Evolutionary conservation across 306 rosid species (phyloP).

Genomic region (Sicyos edulis): DNA sequence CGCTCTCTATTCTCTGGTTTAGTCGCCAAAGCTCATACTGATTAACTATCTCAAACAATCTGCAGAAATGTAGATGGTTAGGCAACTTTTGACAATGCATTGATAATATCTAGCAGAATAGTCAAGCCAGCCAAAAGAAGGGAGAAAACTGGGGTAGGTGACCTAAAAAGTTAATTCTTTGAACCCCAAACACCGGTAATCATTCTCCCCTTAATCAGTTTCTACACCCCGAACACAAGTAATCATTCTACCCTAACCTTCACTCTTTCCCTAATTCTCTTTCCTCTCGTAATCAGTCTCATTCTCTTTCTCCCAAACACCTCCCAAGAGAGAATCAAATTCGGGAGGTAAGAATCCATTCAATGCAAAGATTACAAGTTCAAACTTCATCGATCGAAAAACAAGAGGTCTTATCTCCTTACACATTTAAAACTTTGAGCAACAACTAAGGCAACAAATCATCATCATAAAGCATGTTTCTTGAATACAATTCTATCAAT

Average conservation of each 20-base stretch:
- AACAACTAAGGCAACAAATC: neutral
- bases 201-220: too few species aligned
- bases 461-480: neutral
- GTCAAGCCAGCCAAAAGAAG: neutral
- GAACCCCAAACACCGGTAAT: too few species aligned
- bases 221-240: too few species aligned
- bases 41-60: neutral
- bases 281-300: too few species aligned
- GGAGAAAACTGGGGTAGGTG: too few species aligned
- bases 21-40: neutral
- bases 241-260: too few species aligned
- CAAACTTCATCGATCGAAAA: neutral
- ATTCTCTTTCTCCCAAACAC: too few species aligned
- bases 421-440: neutral
- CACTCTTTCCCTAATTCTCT: too few species aligned
- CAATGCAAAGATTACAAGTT: neutral
- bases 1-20: neutral
- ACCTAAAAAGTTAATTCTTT: too few species aligned
- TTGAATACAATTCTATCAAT: neutral
- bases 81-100: neutral
- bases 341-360: too few species aligned
- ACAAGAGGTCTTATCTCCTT: neutral
- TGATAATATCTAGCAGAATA: neutral
- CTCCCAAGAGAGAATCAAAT: neutral
- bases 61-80: neutral